Base-by-base conservation (phyloP, 805 yeast genomes). In the Nakazawaea ambrosiae region DNA sequence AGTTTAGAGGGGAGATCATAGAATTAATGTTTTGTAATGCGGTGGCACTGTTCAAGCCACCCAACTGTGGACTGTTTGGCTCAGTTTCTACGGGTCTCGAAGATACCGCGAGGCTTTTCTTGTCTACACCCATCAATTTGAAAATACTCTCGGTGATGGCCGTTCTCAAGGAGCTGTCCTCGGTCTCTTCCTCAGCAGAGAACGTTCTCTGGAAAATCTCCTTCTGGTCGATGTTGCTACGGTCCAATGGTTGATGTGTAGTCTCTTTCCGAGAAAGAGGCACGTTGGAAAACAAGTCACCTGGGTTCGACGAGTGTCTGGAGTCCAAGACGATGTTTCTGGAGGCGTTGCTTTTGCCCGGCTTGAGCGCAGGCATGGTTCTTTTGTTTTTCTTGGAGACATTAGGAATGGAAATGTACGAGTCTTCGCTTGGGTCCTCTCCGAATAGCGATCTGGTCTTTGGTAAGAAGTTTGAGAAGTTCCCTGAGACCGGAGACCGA, bases 211-310 rank as follows among this genome's bases (percentile, higher is more conserved):
- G 59, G 12, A 57, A 51, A 3, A 63, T 38, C 12, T 56, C 60
- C 14, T 50, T 48, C 20, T 45, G 36, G 18, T 42, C 42, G 9
- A 25, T 20, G 14, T 27, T 16, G 4, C 19, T 28, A 20, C n/a
- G 14, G n/a, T 26, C 19, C 20, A 40, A 24, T 10, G 37, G 24
- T 24, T 22, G 20, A 31, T 34, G 20, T 41, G 50, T 15, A 37
- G 40, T 34, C 50, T 43, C 20, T 52, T 49, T 54, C 37, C 81
- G 61, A 2, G 81, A 68, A 6, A 83, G 54, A 1, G 95, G 92
- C 1, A 81, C 95, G 38, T 81, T 83, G 0, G 95, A 82, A 9
- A 88, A 59, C 36, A 88, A 63, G 53, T 87, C 95, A 20, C 96
- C 96, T 0, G 96, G 95, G 49, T 82, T 86, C 14, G 78, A 62